Evolutionary conservation across 805 yeast genomes (phyloP).

Genomic region (Candida palmyrensis): DNA sequence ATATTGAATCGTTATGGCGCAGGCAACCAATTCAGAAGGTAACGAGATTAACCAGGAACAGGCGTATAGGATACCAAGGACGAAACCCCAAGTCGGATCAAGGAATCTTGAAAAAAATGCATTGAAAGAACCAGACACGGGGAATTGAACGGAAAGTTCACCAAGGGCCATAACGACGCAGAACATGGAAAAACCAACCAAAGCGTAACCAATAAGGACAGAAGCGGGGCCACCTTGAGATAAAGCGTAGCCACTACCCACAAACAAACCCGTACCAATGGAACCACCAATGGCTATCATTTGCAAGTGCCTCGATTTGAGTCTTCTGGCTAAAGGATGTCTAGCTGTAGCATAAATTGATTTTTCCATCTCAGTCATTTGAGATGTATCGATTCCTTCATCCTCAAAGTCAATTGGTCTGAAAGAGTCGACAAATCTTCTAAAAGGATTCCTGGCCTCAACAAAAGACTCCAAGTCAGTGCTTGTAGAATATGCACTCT

Average conservation of each 20-base stretch:
- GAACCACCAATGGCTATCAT: slow-evolving; percentile 71
- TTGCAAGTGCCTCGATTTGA: slow-evolving; percentile 47
- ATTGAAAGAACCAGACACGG: slow-evolving; percentile 50
- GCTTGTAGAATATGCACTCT: slow-evolving; percentile 1
- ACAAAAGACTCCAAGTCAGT: slow-evolving; percentile 4
- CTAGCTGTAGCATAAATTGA: slow-evolving; percentile 34
- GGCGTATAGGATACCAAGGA: slow-evolving; percentile 39
- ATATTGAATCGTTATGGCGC: slow-evolving; percentile 29
- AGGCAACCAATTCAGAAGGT: slow-evolving; percentile 29
- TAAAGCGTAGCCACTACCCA: slow-evolving; percentile 42
- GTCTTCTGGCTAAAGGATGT: slow-evolving; percentile 41
- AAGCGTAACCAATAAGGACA: slow-evolving; percentile 22
- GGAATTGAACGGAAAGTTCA: slow-evolving; percentile 49
- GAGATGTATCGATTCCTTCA: slow-evolving; percentile 35
- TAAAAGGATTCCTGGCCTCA: neutral
- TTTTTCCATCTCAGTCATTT: slow-evolving; percentile 35
- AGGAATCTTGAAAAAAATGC: slow-evolving; percentile 46
- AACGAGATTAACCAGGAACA: slow-evolving; percentile 28
- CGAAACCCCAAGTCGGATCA: slow-evolving; percentile 53
- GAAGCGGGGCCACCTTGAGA: slow-evolving; percentile 28
- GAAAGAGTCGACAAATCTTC: slow-evolving; percentile 28
- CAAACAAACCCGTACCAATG: slow-evolving; percentile 60
- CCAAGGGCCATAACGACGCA: slow-evolving; percentile 38
- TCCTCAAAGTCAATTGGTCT: slow-evolving; percentile 34
- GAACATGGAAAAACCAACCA: slow-evolving; percentile 19